Conservation (phyloP, 768 basidiomycete genomes). For the Tulasnella sp. region DNA sequence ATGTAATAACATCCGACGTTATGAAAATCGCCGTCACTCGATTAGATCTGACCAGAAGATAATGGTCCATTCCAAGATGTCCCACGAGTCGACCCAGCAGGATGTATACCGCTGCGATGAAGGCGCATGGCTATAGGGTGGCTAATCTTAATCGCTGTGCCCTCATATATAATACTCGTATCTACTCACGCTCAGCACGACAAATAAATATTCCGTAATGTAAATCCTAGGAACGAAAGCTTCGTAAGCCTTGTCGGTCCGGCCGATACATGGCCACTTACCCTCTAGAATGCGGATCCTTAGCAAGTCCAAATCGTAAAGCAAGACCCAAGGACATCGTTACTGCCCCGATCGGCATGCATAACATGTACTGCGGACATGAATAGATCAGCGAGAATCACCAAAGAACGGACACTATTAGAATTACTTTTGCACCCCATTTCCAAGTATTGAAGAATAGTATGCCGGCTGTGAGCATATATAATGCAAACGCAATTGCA, state of each 20-base stretch:
- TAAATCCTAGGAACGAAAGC: constrained; percentile 25
- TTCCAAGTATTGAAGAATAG: constrained; percentile 34
- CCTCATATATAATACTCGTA: not conserved
- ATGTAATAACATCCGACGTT: constrained; percentile 48
- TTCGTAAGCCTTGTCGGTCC: not conserved
- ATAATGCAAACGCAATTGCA: constrained; percentile 36
- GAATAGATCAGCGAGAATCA: not conserved
- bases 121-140: constrained; percentile 48
- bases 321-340: constrained; percentile 40
- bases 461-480: constrained; percentile 21
- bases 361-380: constrained; percentile 37
- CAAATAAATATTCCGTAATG: constrained; percentile 45
- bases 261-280: not conserved
- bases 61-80: constrained; percentile 34
- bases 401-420: not conserved
- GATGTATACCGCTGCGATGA: constrained; percentile 53
- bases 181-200: constrained; percentile 41
- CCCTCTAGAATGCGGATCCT: constrained; percentile 38
- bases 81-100: constrained; percentile 48
- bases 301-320: constrained; percentile 42
- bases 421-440: constrained; percentile 31
- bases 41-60: constrained; percentile 37
- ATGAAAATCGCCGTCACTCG: constrained; percentile 47
- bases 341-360: constrained; percentile 48
- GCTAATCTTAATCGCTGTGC: not conserved